These are phyloP conservation scores for Cladosporium sphaerospermum DNA, from an alignment of 2,329 filamentous ascomycete species.

Conservation along the genomic window DNA sequence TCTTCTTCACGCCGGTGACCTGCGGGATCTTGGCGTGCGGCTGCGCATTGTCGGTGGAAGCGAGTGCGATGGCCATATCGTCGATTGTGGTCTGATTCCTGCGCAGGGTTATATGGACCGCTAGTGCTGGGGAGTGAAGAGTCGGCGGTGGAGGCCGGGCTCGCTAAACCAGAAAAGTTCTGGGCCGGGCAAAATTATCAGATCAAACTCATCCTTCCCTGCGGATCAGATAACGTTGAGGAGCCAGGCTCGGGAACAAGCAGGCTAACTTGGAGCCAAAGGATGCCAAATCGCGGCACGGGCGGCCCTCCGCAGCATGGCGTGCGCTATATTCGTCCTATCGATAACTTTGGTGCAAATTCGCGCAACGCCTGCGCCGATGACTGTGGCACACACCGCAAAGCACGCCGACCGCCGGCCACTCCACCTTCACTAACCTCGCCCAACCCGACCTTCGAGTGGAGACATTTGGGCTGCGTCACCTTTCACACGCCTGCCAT, in stretches of 20 bases:
- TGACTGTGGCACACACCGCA: not conserved
- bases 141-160: not conserved
- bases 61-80: constrained; percentile 18
- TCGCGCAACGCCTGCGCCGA: too few species aligned
- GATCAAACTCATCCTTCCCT: not conserved
- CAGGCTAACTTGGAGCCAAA: too few species aligned
- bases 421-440: not conserved
- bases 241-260: not conserved
- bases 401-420: not conserved
- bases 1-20: constrained; percentile 64
- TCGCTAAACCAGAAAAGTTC: not conserved
- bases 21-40: constrained; percentile 17
- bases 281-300: too few species aligned
- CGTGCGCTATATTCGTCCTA: too few species aligned
- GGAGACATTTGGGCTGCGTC: not conserved
- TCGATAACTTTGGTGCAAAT: too few species aligned
- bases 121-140: not conserved
- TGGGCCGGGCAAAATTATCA: not conserved
- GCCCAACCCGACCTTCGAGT: constrained; percentile 1
- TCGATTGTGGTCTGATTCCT: not conserved
- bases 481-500: constrained; percentile 20
- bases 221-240: not conserved
- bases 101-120: too few species aligned
- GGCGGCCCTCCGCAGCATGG: too few species aligned
- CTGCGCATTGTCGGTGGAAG: constrained; percentile 33